Evolutionary conservation across 129 eudicot species (phyloP).

Genomic region (sunflower (Helianthus annuus)): HanXRQr2.0-SUNRISE NC_035433.2:146106289-146106788

Average conservation of each 20-base stretch:
- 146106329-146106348: not conserved
- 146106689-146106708: conserved; percentile 50
- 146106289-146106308: not conserved
- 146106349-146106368: not conserved
- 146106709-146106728: not conserved
- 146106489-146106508: conserved; percentile 87
- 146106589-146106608: conserved; percentile 98
- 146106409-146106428: conserved; percentile 90
- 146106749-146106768: no score
- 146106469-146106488: conserved; percentile 87
- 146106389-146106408: conserved; percentile 61
- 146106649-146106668: conserved; percentile 97
- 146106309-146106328: not conserved
- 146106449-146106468: conserved; percentile 86
- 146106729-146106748: not conserved
- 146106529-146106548: conserved; percentile 92
- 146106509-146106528: conserved; percentile 97
- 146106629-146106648: conserved; percentile 98
- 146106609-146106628: conserved; percentile 89
- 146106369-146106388: not conserved
- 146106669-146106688: conserved; percentile 95
- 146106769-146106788: no score
- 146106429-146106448: conserved; percentile 67
- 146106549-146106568: conserved; percentile 99
- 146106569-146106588: conserved; percentile 99